Evolutionary conservation across 768 basidiomycete species (phyloP), one percentile per base, ranked within the genome.

Genomic region (Boletus rufocinnamomeus): DNA sequence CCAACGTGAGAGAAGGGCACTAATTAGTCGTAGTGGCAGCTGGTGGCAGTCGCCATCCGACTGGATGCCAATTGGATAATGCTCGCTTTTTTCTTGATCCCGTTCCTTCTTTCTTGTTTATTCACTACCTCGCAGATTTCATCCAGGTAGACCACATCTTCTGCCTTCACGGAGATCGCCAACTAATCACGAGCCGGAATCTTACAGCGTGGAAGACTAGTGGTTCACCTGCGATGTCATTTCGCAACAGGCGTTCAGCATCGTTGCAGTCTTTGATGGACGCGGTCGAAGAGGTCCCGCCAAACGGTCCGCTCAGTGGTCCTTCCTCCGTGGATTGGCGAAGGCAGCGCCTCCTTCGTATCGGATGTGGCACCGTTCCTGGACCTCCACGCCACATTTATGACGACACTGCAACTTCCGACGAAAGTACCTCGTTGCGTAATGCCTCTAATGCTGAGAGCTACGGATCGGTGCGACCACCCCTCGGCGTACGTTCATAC

Each of bases 301-400:
- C 73, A 2, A 63, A 70, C 4, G 78, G 75, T 27, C 77, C 78
- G 7, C 67, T 80, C 41, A 72, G 75, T 56, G 79, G 78, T 0
- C 85, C 88, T 0, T 82, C 85, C 4, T 74, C 81, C 19, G 85
- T 83, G 3, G 76, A 79, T 27, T 85, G 82, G 83, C 80, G 87
- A 53, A 79, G 87, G 27, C 75, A 84, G 59, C 80, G 87, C 40
- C 75, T 89, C 16, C 77, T 86, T 6, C 77, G 76, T 37, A 84
- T 89, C 35, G 84, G 85, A 16, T 68, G 34, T 25, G 47, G 19
- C 19, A 34, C 27, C 17, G 8, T 46, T n/a, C 40, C 28, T 34
- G 51, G 30, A 14, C 23, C 54, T 48, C 59, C 54, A 25, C 43
- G 13, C 52, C 55, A 45, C 11, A 4, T 21, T 30, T 44, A 21